phyloP scores from a whole-genome alignment of 768 basidiomycete species.

The Naganishia antarctica region DNA sequence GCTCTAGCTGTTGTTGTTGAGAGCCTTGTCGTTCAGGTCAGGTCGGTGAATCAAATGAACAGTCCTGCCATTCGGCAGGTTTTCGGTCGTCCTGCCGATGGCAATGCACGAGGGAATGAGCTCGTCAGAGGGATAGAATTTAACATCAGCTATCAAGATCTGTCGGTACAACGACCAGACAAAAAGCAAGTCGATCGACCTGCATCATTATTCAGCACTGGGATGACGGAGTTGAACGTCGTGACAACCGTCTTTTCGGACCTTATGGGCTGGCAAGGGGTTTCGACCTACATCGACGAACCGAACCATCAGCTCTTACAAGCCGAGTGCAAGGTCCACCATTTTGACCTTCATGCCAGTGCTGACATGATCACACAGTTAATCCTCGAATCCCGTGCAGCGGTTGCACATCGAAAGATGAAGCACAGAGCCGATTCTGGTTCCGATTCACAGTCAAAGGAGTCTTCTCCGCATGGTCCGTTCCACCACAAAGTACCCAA shows the following conservation, averaged over 20 bases:
- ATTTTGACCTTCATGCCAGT: not conserved
- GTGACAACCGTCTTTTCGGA: slow-evolving; percentile 12
- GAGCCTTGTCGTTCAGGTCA: not conserved
- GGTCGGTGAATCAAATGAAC: not conserved
- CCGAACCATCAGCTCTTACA: slow-evolving; percentile 13
- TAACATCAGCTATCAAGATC: not conserved
- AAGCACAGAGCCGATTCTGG: not conserved
- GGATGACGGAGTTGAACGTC: not conserved
- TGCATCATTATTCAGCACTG: not conserved
- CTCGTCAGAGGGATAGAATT: slow-evolving; percentile 9
- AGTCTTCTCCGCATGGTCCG: too few species aligned
- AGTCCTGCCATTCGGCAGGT: slow-evolving; percentile 6
- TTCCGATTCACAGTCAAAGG: not conserved
- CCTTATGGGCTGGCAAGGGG: not conserved
- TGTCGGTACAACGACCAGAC: not conserved
- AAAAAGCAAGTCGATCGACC: not conserved
- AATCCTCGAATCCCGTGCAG: not conserved
- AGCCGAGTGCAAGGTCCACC: not conserved
- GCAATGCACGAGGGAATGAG: too few species aligned
- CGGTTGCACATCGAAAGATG: slow-evolving; percentile 1
- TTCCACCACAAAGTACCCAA: not conserved
- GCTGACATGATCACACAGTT: slow-evolving; percentile 3
- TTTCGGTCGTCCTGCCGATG: slow-evolving; percentile 4
- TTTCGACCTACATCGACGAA: slow-evolving; percentile 9
- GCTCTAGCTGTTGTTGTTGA: not conserved